phyloP scores from a whole-genome alignment of 768 basidiomycete species.

The Hypsizygus marmoreus region DNA sequence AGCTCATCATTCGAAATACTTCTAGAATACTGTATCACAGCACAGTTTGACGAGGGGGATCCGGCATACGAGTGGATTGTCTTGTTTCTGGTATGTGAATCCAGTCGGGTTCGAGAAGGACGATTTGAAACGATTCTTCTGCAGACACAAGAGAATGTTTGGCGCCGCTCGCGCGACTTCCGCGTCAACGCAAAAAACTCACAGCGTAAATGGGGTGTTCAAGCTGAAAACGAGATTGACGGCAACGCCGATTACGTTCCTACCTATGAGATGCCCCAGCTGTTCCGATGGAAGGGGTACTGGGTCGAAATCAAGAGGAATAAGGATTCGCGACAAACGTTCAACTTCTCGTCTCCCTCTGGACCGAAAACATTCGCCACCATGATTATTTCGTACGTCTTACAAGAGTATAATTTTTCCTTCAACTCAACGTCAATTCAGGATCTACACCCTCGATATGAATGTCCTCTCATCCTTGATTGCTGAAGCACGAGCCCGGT shows the following conservation, averaged over 20 bases:
- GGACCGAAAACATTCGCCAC: too few relatives aligned
- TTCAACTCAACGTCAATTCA: constrained; percentile 10
- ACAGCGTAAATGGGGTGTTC: constrained; percentile 34
- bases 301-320: constrained; percentile 33
- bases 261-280: constrained; percentile 31
- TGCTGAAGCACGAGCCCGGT: constrained; percentile 30
- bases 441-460: constrained; percentile 40
- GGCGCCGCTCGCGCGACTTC: constrained; percentile 39
- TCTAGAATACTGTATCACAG: constrained; percentile 42
- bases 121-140: neutral
- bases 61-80: constrained; percentile 49
- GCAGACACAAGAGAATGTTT: constrained; percentile 41
- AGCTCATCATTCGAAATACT: too few relatives aligned
- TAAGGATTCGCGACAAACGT: constrained; percentile 1
- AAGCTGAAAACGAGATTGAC: constrained; percentile 9
- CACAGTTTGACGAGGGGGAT: constrained; percentile 43
- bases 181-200: constrained; percentile 35
- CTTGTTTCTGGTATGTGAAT: constrained; percentile 35
- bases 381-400: constrained; percentile 19
- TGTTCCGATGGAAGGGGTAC: constrained; percentile 39
- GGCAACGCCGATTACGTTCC: constrained; percentile 38
- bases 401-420: constrained; percentile 19
- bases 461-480: constrained; percentile 28
- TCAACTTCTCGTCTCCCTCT: too few relatives aligned
- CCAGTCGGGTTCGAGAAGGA: neutral